phyloP scores from a whole-genome alignment of 164 flowering plant genomes.

The Sextonia rubra region DNA sequence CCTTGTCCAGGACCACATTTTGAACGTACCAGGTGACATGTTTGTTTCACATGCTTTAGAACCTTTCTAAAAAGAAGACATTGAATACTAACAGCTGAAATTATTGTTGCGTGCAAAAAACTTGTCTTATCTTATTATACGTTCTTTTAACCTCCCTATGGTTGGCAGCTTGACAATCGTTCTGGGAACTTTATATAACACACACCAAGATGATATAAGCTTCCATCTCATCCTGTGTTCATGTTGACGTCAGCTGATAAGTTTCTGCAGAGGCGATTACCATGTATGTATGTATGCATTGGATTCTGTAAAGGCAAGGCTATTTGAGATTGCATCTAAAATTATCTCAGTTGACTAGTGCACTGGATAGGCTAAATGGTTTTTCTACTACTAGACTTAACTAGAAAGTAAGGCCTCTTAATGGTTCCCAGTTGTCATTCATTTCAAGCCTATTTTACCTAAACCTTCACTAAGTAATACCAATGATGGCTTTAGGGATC shows the following conservation, averaged over 20 bases:
- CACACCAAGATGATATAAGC: conserved; percentile 32
- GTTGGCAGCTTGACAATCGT: conserved; percentile 43
- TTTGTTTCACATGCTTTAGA: conserved; percentile 8
- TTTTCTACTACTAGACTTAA: background rate
- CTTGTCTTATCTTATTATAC: conserved; percentile 13
- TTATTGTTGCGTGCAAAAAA: conserved; percentile 9
- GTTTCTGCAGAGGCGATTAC: conserved; percentile 16
- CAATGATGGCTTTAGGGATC: background rate
- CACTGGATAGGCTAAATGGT: background rate
- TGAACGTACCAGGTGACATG: conserved; percentile 58
- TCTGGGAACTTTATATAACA: conserved; percentile 28
- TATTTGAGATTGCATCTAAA: background rate
- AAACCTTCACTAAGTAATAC: background rate
- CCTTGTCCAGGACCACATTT: conserved; percentile 39
- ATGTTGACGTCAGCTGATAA: conserved; percentile 28
- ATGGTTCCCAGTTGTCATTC: background rate
- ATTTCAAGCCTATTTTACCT: background rate
- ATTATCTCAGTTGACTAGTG: too few relatives aligned
- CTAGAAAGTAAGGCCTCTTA: background rate
- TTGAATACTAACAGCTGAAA: conserved; percentile 15
- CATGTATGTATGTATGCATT: conserved; percentile 18
- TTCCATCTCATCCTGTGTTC: conserved; percentile 25
- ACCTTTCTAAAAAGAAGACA: conserved; percentile 17
- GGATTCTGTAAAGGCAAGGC: background rate
- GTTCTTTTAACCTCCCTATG: conserved; percentile 26